Evolutionary conservation across 139 green algal genomes (phyloP).

Genomic region (Limnomonas spitsbergensis): DNA sequence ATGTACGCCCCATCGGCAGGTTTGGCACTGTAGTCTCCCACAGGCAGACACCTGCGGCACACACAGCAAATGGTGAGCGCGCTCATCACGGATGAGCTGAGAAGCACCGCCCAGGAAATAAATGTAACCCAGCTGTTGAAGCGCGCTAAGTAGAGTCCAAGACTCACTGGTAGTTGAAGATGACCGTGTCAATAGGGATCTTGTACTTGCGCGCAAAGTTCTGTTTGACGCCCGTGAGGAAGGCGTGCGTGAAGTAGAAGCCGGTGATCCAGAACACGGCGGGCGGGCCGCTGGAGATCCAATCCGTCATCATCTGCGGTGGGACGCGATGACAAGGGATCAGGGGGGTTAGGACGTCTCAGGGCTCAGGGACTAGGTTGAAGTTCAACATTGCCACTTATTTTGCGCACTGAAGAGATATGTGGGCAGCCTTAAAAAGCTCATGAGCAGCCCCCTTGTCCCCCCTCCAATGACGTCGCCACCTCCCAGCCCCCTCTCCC

Average conservation of each 20-base stretch:
- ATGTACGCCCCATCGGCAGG: conserved; percentile 73
- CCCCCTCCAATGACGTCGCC: no score
- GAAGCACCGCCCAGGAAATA: no score
- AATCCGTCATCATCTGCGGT: conserved; percentile 55
- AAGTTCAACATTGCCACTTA: no score
- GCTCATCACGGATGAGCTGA: conserved; percentile 55
- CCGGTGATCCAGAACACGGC: conserved; percentile 75
- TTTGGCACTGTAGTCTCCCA: not conserved
- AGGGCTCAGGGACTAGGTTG: no score
- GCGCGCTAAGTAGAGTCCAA: no score
- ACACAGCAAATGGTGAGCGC: conserved; percentile 54
- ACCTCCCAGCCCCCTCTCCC: no score
- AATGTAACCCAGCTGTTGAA: no score
- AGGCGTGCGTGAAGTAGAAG: conserved; percentile 85
- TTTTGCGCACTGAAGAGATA: no score
- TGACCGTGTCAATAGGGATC: conserved; percentile 71
- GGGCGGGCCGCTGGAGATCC: conserved; percentile 67
- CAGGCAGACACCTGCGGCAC: conserved; percentile 17
- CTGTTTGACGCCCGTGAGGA: conserved; percentile 68
- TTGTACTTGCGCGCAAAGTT: conserved; percentile 70
- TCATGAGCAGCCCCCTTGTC: no score
- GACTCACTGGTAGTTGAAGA: conserved; percentile 64
- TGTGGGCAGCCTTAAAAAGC: no score
- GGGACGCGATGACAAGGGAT: no score
- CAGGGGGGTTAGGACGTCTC: no score